Evolutionary conservation across 129 eudicot genomes (phyloP), one percentile per base, ranked within the genome.

Genomic region (Erigeron canadensis): DNA sequence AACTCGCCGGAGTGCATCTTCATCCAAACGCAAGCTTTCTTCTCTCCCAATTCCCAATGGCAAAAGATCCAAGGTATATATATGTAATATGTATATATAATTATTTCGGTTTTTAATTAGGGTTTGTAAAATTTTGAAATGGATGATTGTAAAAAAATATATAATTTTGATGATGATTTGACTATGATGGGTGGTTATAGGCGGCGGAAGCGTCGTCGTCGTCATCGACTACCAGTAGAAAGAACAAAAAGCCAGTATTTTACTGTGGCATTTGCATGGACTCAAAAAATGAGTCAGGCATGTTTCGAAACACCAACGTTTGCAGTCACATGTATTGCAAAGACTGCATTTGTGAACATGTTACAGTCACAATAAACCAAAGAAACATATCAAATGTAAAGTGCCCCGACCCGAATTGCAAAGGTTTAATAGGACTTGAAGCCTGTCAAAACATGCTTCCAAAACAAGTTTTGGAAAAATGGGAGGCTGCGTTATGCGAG

Each of bases 181-280:
- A 41, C 2, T 44, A 58, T 66, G 15, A 79, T 76, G 54, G 70
- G 78, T 70, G 65, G 47, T 45, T 65, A 74, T 16, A 89, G 96
- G 95, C 83, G 76, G 81, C 82, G 58, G 95, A 82, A 78, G 79
- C 81, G 48, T 81, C 84, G 5, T 28, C 34, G 1, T 82, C 89
- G 1, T 84, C 84, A 7, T 89, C 92, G 0, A 86, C 87, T 19
- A 83, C 78, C 15, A 88, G n/a, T n/a, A n/a, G 79, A 6, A 43
- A 43, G 47, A 43, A 43, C 11, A 43, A 43, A 43, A 10, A 43
- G 47, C 47, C 47, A 43, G 47, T 6, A 6, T 0, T 7, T 15
- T 53, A 54, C 50, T 85, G 90, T 51, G 81, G 43, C 11, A 82
- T 85, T 10, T 85, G 90, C 70, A 73, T 60, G 62, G 89, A 81